phyloP scores from a whole-genome alignment of 169 alveolate genomes.

The Eimeria mitis region DNA sequence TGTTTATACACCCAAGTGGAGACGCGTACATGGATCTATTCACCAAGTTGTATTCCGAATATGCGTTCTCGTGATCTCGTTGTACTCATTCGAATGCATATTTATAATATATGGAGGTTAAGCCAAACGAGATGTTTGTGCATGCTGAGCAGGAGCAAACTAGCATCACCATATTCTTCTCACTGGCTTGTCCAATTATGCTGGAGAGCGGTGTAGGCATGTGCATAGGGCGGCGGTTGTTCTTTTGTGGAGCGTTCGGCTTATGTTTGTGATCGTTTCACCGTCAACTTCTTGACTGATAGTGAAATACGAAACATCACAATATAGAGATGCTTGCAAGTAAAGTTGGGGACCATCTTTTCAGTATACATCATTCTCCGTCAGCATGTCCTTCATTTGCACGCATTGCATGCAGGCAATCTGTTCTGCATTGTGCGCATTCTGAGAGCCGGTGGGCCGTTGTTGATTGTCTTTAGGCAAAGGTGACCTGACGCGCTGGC shows the following conservation, averaged over 20 bases:
- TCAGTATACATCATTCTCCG: neutral
- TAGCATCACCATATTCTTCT: neutral
- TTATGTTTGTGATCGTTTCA: neutral
- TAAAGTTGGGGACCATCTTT: neutral
- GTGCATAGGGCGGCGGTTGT: neutral
- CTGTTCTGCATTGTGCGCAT: neutral
- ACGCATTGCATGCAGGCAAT: neutral
- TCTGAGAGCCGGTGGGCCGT: neutral
- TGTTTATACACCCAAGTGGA: neutral
- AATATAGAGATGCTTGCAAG: neutral
- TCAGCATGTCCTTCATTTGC: neutral
- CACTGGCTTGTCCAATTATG: neutral
- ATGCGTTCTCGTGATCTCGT: neutral
- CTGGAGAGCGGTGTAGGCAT: neutral
- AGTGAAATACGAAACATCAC: neutral
- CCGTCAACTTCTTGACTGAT: neutral
- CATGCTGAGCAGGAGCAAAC: neutral
- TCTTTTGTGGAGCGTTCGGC: neutral
- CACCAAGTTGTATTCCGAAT: neutral
- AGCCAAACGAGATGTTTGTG: neutral
- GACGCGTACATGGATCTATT: neutral
- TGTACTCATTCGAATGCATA: neutral
- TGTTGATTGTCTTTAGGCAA: slow-evolving; percentile 44
- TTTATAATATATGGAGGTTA: neutral
- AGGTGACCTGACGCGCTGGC: slow-evolving; percentile 82